These are phyloP conservation scores for Ogataea angusta DNA, from an alignment of 805 yeast species.

Conservation along the genomic window DNA sequence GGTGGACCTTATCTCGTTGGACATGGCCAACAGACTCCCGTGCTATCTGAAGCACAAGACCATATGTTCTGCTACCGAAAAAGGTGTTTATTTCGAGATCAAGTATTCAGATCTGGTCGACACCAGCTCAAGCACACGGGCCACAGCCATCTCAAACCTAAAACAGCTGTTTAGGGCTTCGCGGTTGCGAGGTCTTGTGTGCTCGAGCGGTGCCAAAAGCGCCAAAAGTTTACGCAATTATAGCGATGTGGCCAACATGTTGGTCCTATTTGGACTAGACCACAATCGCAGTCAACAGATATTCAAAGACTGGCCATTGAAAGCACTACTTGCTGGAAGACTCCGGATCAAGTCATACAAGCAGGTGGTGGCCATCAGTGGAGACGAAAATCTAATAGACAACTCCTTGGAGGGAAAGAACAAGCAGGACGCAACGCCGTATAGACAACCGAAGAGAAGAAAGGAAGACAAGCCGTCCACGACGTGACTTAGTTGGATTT, in stretches of 20 bases:
- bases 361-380: conserved; percentile 64
- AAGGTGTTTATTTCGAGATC: conserved; percentile 82
- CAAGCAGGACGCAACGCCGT: conserved; percentile 7
- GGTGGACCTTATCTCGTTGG: conserved; percentile 76
- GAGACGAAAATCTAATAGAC: conserved; percentile 35
- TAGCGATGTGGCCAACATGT: conserved; percentile 63
- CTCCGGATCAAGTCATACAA: conserved; percentile 72
- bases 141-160: conserved; percentile 66
- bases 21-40: conserved; percentile 62
- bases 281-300: conserved; percentile 57
- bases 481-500: too few relatives aligned
- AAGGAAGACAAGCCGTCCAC: conserved; percentile 11
- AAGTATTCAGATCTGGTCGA: conserved; percentile 56
- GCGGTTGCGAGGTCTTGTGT: conserved; percentile 72
- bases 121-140: conserved; percentile 35
- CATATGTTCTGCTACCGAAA: conserved; percentile 74
- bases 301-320: conserved; percentile 56
- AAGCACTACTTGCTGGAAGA: conserved; percentile 69
- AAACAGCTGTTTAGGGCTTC: conserved; percentile 77
- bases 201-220: conserved; percentile 69
- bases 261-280: conserved; percentile 69
- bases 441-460: conserved; percentile 6
- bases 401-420: conserved; percentile 24
- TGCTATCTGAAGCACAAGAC: conserved; percentile 80
- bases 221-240: conserved; percentile 51